phyloP scores from a whole-genome alignment of 2,329 filamentous ascomycete genomes.

The Calonectria pauciramosa region DNA sequence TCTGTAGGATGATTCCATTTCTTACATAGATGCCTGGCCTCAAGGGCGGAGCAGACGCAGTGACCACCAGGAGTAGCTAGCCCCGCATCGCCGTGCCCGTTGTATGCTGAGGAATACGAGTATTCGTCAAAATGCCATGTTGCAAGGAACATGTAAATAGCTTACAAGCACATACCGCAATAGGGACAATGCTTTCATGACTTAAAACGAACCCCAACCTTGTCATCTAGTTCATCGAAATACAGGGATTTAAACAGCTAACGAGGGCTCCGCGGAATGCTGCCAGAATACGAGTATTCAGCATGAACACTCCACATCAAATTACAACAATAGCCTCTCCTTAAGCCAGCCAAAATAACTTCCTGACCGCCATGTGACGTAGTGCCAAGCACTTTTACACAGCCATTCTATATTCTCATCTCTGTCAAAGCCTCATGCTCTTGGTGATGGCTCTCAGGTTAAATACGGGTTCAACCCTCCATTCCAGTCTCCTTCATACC shows the following conservation, averaged over 20 bases:
- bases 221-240: neutral
- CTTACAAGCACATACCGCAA: no score
- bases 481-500: neutral
- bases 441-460: neutral
- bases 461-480: neutral
- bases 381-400: neutral
- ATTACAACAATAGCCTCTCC: neutral
- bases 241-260: neutral
- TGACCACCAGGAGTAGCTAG: no score
- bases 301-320: neutral
- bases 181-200: no score
- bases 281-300: neutral
- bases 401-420: neutral
- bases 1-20: no score
- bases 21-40: no score
- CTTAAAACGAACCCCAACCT: no score
- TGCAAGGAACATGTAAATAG: no score
- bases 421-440: neutral
- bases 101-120: no score
- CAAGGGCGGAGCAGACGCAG: no score
- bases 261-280: neutral
- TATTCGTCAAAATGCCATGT: no score
- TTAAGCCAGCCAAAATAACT: neutral
- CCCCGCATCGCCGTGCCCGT: no score
- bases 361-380: neutral